These are phyloP conservation scores for Suillus weaverae DNA, from an alignment of 768 basidiomycete genomes.

Conservation along the genomic window DNA sequence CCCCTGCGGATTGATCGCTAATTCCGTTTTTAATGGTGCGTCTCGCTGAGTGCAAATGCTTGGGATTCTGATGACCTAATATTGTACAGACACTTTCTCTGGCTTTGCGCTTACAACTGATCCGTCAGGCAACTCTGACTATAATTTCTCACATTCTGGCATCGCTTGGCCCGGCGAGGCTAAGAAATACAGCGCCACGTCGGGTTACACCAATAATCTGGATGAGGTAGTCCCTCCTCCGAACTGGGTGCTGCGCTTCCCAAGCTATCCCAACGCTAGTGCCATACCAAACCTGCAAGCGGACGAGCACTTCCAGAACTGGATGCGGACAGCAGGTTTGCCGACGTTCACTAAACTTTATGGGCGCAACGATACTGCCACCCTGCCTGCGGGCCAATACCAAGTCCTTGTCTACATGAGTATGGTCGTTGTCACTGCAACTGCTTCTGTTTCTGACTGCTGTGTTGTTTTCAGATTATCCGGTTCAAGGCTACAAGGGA, in stretches of 20 bases:
- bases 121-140: conserved; percentile 46
- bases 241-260: conserved; percentile 80
- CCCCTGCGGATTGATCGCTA: conserved; percentile 96
- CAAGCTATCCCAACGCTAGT: conserved; percentile 65
- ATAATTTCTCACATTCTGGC: conserved; percentile 70
- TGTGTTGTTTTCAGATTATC: conserved; percentile 66
- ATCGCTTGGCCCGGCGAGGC: conserved; percentile 97
- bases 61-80: background rate
- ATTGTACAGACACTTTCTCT: conserved; percentile 70
- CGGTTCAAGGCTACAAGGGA: conserved; percentile 86
- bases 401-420: conserved; percentile 77
- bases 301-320: conserved; percentile 97
- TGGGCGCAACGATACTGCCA: conserved; percentile 82
- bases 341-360: conserved; percentile 97
- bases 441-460: conserved; percentile 4
- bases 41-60: background rate
- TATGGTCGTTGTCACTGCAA: conserved; percentile 41
- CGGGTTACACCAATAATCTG: conserved; percentile 53
- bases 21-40: conserved; percentile 93
- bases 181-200: conserved; percentile 76
- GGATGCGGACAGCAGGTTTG: conserved; percentile 98
- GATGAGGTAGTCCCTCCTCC: conserved; percentile 85
- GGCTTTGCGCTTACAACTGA: conserved; percentile 51
- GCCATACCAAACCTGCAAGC: conserved; percentile 69
- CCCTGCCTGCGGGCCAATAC: conserved; percentile 73